phyloP scores from a whole-genome alignment of 2,329 filamentous ascomycete genomes.

The Xylariaceae sp. region DNA sequence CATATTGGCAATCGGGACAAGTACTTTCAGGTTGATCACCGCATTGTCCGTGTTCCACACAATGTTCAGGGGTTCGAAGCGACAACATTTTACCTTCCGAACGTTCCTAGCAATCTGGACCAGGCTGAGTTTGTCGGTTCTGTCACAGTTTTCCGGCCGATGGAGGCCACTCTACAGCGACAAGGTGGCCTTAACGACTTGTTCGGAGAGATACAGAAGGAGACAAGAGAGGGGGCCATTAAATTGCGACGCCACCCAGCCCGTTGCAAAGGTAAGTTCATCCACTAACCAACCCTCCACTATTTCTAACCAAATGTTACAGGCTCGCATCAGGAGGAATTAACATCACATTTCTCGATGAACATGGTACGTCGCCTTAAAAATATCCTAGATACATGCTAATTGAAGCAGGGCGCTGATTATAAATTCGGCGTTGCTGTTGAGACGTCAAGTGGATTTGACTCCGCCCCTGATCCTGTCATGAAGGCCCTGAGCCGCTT shows the following conservation, averaged over 20 bases:
- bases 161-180: constrained; percentile 56
- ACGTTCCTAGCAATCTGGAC: constrained; percentile 34
- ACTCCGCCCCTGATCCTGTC: constrained; percentile 55
- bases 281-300: constrained; percentile 24
- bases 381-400: constrained; percentile 19
- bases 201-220: constrained; percentile 56
- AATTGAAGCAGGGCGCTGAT: constrained; percentile 58
- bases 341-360: constrained; percentile 59
- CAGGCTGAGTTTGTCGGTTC: constrained; percentile 51
- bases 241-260: constrained; percentile 53
- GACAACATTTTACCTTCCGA: constrained; percentile 48
- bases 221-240: constrained; percentile 44
- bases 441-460: constrained; percentile 54
- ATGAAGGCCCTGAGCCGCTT: constrained; percentile 58
- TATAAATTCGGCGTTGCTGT: constrained; percentile 71
- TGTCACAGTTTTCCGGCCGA: constrained; percentile 64
- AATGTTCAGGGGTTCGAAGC: constrained; percentile 44
- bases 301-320: constrained; percentile 27
- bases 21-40: constrained; percentile 4
- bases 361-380: constrained; percentile 54
- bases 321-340: constrained; percentile 48
- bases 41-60: background rate
- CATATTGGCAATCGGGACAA: background rate
- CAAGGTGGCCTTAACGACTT: constrained; percentile 65
- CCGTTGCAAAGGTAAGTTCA: constrained; percentile 43